Conservation (phyloP, 2,329 filamentous ascomycete species). For the Pestalotiopsis sp. region DNA sequence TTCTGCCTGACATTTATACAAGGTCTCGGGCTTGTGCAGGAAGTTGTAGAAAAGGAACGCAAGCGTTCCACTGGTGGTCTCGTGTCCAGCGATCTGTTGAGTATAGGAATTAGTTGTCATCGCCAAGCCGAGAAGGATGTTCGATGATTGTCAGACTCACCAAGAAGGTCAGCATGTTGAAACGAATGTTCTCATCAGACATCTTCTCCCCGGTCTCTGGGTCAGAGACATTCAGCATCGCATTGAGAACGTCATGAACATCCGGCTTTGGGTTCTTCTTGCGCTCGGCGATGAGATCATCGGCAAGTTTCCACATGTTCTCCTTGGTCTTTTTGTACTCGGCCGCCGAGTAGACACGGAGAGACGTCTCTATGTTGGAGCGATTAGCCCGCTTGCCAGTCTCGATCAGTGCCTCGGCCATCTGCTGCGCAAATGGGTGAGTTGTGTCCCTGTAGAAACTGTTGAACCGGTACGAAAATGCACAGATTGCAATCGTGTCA, state of each 20-base stretch:
- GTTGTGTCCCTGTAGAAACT: constrained; percentile 59
- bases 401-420: constrained; percentile 50
- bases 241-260: constrained; percentile 54
- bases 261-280: constrained; percentile 39
- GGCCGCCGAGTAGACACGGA: constrained; percentile 22
- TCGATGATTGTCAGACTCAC: background rate
- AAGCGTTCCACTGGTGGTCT: constrained; percentile 70
- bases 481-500: constrained; percentile 63
- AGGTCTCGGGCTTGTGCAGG: constrained; percentile 62
- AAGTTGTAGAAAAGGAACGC: constrained; percentile 69
- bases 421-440: constrained; percentile 58
- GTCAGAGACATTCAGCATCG: constrained; percentile 54
- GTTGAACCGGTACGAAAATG: constrained; percentile 61
- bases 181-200: constrained; percentile 45
- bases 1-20: constrained; percentile 65
- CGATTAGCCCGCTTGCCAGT: constrained; percentile 39
- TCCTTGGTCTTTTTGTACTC: constrained; percentile 34
- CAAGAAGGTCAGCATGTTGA: constrained; percentile 57
- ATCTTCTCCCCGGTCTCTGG: constrained; percentile 51
- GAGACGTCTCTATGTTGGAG: constrained; percentile 2
- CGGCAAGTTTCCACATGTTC: constrained; percentile 42
- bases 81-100: constrained; percentile 61
- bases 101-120: background rate
- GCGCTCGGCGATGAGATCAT: constrained; percentile 49
- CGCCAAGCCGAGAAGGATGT: background rate